Evolutionary conservation across 2,329 filamentous ascomycete genomes (phyloP).

Genomic region (Colletotrichum zoysiae): DNA sequence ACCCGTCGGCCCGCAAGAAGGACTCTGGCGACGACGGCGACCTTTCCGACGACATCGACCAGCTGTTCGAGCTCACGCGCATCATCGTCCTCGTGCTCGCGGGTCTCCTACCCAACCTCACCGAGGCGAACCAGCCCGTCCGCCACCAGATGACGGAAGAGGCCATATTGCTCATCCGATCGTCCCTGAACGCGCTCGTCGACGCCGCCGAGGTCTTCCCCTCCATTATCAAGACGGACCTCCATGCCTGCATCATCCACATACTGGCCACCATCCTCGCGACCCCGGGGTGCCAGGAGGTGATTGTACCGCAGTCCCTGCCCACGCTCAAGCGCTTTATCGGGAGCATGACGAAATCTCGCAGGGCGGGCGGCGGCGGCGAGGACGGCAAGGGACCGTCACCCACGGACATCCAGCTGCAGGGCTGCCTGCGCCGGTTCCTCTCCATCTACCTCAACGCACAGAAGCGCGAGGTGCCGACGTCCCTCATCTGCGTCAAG

Average conservation of each 20-base stretch:
- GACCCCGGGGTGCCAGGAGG: conserved; percentile 86
- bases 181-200: conserved; percentile 87
- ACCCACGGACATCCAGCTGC: conserved; percentile 76
- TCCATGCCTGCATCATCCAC: conserved; percentile 96
- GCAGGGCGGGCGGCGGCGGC: conserved; percentile 47
- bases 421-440: conserved; percentile 86
- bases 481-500: conserved; percentile 89
- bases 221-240: conserved; percentile 93
- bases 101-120: conserved; percentile 86
- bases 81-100: conserved; percentile 95
- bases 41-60: conserved; percentile 96
- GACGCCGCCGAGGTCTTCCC: conserved; percentile 97
- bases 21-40: conserved; percentile 78
- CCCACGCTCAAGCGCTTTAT: conserved; percentile 94
- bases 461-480: conserved; percentile 79
- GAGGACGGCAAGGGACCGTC: conserved; percentile 53
- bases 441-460: conserved; percentile 82
- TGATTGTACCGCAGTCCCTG: conserved; percentile 89
- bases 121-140: conserved; percentile 73
- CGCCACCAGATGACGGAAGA: conserved; percentile 89
- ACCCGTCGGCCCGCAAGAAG: conserved; percentile 85
- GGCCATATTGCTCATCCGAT: conserved; percentile 81
- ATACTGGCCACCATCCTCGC: conserved; percentile 95
- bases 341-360: conserved; percentile 73
- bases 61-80: conserved; percentile 94